Evolutionary conservation across 371 early-diverging fungal species (phyloP).

Genomic region (Mucor lusitanicus): DNA sequence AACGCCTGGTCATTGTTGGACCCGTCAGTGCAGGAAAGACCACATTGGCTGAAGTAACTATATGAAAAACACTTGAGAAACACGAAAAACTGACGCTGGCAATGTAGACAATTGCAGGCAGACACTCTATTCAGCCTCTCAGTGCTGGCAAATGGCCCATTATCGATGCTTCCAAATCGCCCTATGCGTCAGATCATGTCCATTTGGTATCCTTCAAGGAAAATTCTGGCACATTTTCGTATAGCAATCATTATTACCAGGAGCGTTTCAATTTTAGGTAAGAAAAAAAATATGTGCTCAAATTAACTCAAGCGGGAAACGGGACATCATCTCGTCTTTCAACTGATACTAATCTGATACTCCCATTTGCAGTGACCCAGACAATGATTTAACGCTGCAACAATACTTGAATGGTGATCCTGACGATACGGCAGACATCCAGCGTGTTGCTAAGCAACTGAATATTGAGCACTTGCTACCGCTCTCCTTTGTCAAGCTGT

Average conservation of each 20-base stretch:
- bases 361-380: slow-evolving; percentile 39
- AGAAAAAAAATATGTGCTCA: not conserved
- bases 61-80: not conserved
- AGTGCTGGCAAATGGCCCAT: slow-evolving; percentile 42
- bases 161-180: slow-evolving; percentile 27
- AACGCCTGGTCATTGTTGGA: slow-evolving; percentile 48
- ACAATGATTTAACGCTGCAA: slow-evolving; percentile 42
- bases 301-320: not conserved
- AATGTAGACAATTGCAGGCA: slow-evolving; percentile 43
- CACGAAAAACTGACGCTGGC: not conserved
- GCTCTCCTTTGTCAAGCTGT: slow-evolving; percentile 55
- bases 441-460: slow-evolving; percentile 30
- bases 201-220: slow-evolving; percentile 55
- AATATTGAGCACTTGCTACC: slow-evolving; percentile 35
- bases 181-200: slow-evolving; percentile 44
- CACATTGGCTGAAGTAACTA: slow-evolving; percentile 50
- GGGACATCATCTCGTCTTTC: not conserved
- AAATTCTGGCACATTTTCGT: slow-evolving; percentile 44
- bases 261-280: slow-evolving; percentile 62
- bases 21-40: slow-evolving; percentile 52
- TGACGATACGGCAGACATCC: slow-evolving; percentile 9
- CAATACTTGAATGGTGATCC: slow-evolving; percentile 20
- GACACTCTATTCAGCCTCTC: slow-evolving; percentile 36
- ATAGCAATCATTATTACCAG: slow-evolving; percentile 54
- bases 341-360: not conserved